Evolutionary conservation across 2,329 filamentous ascomycete species (phyloP), one percentile per base, ranked within the genome.

Genomic region (Cyanodermella asteris): DNA sequence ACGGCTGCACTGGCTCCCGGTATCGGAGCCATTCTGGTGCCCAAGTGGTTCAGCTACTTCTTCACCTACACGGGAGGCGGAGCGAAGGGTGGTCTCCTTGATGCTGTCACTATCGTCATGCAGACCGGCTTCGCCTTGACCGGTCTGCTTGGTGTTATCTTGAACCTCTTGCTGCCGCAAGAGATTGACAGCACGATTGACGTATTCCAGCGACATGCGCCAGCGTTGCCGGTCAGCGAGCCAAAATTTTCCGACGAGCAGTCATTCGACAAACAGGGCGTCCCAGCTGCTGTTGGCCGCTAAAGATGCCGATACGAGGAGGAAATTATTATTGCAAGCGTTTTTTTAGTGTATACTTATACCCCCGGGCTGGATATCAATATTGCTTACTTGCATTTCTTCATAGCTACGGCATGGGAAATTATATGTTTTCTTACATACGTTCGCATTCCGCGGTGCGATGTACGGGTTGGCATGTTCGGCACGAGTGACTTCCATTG

Each of bases 131-230:
- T 55, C 21, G 50, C 51, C 3, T 22, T 91, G 12, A 72, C 75
- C 0, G 81, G 75, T 0, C 61, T 81, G 13, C 42, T 82, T 20
- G 67, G 67, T 25, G 57, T 87, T 41, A 45, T 76, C 13, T 55
- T 91, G 24, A 91, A 91, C 42, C 45, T 87, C 24, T 36, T 65
- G 0, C 49, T 91, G 10, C 64, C 70, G 0, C 71, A 77, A 38
- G 80, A 91, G 48, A 50, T 72, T n/a, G 76, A 78, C n/a, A n/a
- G n/a, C n/a, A n/a, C n/a, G n/a, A n/a, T n/a, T n/a, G n/a, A n/a
- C n/a, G n/a, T n/a, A n/a, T n/a, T n/a, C 37, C 72, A 76, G n/a
- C 29, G 31, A 27, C 18, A 26, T 16, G n/a, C 17, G 20, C 13
- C 30, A 28, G 20, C 21, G 31, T 31, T 27, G 26, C 28, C 15